These are phyloP conservation scores for Vigna hirtella DNA, from an alignment of 306 rosid genomes.

Conservation along the genomic window DNA sequence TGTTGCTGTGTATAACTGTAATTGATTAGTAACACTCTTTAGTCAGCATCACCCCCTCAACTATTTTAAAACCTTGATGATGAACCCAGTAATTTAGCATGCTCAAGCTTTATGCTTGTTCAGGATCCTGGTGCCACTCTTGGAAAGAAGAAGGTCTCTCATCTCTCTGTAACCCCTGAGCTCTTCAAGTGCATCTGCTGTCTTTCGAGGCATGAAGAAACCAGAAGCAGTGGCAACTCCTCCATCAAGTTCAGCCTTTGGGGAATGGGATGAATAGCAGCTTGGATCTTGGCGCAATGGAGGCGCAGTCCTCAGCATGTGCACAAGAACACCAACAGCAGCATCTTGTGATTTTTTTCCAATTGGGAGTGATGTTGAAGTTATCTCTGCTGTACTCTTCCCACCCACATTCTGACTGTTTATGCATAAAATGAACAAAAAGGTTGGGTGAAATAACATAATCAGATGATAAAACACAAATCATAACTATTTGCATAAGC, in stretches of 20 bases:
- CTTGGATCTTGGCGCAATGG: constrained; percentile 84
- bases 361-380: constrained; percentile 52
- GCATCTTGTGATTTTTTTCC: constrained; percentile 84
- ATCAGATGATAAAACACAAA: constrained; percentile 39
- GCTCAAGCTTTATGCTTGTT: constrained; percentile 50
- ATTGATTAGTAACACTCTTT: constrained; percentile 37
- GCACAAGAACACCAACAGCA: constrained; percentile 87
- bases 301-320: constrained; percentile 84
- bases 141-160: constrained; percentile 68
- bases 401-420: constrained; percentile 58
- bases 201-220: constrained; percentile 64
- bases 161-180: constrained; percentile 59
- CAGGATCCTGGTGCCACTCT: constrained; percentile 57
- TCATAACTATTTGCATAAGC: constrained; percentile 10
- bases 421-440: constrained; percentile 42
- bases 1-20: constrained; percentile 40
- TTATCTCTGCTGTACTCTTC: constrained; percentile 47
- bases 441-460: not conserved
- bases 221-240: constrained; percentile 72
- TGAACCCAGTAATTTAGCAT: constrained; percentile 12
- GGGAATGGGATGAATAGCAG: constrained; percentile 64
- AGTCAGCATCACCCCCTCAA: constrained; percentile 38
- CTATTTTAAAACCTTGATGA: constrained; percentile 15
- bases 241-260: constrained; percentile 61
- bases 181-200: constrained; percentile 63